Conservation (phyloP, 805 yeast genomes). For the Ogataea pini region DNA sequence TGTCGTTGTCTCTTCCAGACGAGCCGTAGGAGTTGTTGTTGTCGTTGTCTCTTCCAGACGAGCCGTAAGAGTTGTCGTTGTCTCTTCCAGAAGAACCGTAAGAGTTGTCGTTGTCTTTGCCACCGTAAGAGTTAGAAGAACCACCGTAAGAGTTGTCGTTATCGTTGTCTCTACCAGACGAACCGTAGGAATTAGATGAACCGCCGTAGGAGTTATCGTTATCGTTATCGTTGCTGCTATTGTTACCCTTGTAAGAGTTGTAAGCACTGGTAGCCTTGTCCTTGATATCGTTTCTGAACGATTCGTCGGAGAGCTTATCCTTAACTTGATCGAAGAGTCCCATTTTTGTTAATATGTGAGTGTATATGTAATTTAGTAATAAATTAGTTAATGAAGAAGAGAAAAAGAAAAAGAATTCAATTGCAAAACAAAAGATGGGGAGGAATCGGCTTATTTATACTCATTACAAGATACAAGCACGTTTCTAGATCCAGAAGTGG, state of each 20-base stretch:
- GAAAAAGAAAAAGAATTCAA: background rate
- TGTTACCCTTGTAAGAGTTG: slow-evolving; percentile 27
- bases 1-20: slow-evolving; percentile 19
- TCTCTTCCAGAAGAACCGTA: slow-evolving; percentile 10
- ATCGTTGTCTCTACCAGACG: slow-evolving; percentile 18
- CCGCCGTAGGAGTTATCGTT: slow-evolving; percentile 33
- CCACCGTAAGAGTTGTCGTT: slow-evolving; percentile 34
- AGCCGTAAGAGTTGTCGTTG: slow-evolving; percentile 22
- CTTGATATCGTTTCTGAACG: slow-evolving; percentile 25
- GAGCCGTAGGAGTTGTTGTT: slow-evolving; percentile 27
- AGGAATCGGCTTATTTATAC: slow-evolving; percentile 7
- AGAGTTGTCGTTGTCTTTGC: slow-evolving; percentile 29
- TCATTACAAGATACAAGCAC: background rate
- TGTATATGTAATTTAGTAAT: background rate
- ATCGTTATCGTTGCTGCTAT: background rate
- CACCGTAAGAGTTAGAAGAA: slow-evolving; percentile 35
- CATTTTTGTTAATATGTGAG: slow-evolving; percentile 19
- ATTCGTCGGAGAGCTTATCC: slow-evolving; percentile 33
- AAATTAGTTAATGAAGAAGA: background rate
- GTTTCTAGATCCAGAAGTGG: background rate
- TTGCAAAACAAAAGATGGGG: background rate
- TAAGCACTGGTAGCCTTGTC: slow-evolving; percentile 31
- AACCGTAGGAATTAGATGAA: slow-evolving; percentile 29
- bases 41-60: slow-evolving; percentile 16
- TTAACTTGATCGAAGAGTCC: slow-evolving; percentile 47